These are phyloP conservation scores for Tetradesmus obliquus DNA, from an alignment of 139 green algal species.

Conservation along the genomic window DNA sequence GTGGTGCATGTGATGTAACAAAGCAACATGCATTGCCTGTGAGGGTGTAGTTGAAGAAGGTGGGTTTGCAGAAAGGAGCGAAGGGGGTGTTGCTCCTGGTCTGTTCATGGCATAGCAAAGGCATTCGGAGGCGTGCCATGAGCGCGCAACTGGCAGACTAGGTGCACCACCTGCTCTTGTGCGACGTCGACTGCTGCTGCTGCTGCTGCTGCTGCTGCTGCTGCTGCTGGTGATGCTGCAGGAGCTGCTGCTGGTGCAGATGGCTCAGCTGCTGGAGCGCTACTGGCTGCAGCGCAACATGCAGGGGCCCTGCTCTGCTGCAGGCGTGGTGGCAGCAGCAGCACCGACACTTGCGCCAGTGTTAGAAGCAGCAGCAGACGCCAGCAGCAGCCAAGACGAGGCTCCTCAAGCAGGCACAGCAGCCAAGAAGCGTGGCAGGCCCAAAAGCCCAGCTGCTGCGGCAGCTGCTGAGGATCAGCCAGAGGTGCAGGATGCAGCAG, in stretches of 20 bases:
- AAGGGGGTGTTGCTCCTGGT: no score
- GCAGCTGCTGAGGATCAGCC: neutral
- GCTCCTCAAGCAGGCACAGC: neutral
- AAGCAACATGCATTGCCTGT: neutral
- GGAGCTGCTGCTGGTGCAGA: conserved; percentile 89
- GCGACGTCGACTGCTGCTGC: neutral
- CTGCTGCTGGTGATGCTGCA: conserved; percentile 46
- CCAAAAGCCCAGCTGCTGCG: neutral
- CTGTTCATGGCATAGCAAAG: no score
- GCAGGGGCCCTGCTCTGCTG: neutral
- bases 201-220: neutral
- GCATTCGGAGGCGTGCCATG: no score
- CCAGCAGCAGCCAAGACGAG: neutral
- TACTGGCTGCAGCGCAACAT: conserved; percentile 12
- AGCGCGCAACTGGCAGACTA: neutral
- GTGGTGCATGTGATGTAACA: neutral
- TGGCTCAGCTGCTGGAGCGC: conserved; percentile 71
- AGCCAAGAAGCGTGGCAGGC: neutral
- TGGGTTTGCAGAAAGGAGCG: no score
- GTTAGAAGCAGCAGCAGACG: neutral
- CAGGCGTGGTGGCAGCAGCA: conserved; percentile 25
- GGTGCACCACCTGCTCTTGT: neutral
- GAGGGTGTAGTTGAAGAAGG: neutral
- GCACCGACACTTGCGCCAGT: neutral
- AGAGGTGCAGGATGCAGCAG: neutral